phyloP scores from a whole-genome alignment of 352 stramenopile genomes.

The Bremia lactucae region DNA sequence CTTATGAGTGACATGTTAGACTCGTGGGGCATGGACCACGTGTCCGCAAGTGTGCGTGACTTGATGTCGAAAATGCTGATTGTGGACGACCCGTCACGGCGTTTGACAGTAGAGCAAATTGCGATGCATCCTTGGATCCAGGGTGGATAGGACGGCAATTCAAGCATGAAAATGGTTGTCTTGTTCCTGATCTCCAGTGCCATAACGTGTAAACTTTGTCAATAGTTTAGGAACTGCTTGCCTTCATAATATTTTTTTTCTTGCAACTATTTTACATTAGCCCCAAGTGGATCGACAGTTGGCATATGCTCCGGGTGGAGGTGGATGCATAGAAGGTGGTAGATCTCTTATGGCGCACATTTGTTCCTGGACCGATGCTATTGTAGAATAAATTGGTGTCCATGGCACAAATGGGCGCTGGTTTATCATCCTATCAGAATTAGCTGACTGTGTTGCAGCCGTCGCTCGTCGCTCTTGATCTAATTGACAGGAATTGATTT shows the following conservation, averaged over 20 bases:
- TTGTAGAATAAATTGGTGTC: constrained; percentile 2
- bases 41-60: constrained; percentile 60
- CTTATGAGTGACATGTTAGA: constrained; percentile 80
- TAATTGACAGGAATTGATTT: constrained; percentile 7
- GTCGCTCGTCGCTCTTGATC: constrained; percentile 30
- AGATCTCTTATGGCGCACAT: constrained; percentile 17
- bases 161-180: constrained; percentile 23
- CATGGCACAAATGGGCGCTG: neutral
- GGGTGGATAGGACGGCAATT: constrained; percentile 30
- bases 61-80: constrained; percentile 72
- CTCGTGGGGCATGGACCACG: constrained; percentile 78
- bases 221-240: constrained; percentile 4
- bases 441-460: neutral
- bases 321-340: constrained; percentile 66
- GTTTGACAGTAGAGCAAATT: constrained; percentile 77
- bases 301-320: constrained; percentile 37
- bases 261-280: constrained; percentile 12
- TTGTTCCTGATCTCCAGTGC: constrained; percentile 11
- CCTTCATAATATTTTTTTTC: neutral
- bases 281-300: constrained; percentile 47
- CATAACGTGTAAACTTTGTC: constrained; percentile 12
- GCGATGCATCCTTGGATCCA: constrained; percentile 75
- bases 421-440: neutral
- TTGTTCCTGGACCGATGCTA: neutral
- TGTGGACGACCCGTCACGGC: constrained; percentile 61